Evolutionary conservation across 139 green algal species (phyloP).

Genomic region (Chlamydomonas sp.): DNA sequence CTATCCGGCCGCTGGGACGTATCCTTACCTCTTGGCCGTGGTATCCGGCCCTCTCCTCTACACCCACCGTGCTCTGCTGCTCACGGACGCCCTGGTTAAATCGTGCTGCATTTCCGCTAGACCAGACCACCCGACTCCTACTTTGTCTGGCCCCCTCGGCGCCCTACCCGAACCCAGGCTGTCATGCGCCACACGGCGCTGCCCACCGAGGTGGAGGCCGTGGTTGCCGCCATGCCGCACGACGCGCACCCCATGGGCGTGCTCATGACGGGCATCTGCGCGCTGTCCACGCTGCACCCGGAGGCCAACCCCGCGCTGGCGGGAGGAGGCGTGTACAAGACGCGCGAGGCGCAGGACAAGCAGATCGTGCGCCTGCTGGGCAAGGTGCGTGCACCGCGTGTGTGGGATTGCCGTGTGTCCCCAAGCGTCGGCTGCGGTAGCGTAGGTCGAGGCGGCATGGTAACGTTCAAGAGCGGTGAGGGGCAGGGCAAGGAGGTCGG

Average conservation of each 20-base stretch:
- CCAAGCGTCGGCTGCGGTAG: too few relatives aligned
- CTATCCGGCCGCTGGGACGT: too few relatives aligned
- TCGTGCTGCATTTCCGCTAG: too few relatives aligned
- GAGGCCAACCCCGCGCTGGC: constrained; percentile 95
- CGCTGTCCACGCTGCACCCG: constrained; percentile 87
- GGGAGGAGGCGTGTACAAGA: constrained; percentile 93
- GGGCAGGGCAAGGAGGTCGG: too few relatives aligned
- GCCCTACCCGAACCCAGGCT: constrained; percentile 58
- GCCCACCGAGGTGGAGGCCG: constrained; percentile 79
- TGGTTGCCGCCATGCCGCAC: constrained; percentile 85
- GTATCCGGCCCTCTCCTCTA: too few relatives aligned
- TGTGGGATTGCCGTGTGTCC: neutral
- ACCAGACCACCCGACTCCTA: neutral
- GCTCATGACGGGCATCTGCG: constrained; percentile 85
- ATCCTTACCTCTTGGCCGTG: too few relatives aligned
- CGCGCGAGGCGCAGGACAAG: constrained; percentile 91
- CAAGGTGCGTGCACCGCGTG: constrained; percentile 62
- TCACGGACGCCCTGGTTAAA: too few relatives aligned
- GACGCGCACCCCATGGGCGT: constrained; percentile 96
- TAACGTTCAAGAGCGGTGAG: too few relatives aligned
- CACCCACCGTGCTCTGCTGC: too few relatives aligned
- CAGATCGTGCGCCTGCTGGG: constrained; percentile 95
- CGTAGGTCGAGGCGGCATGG: neutral
- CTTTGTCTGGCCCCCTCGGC: neutral
- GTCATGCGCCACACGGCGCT: constrained; percentile 90